phyloP scores from a whole-genome alignment of 1,284 basidiomycete genomes.

The Entoloma clypeatum region DNA sequence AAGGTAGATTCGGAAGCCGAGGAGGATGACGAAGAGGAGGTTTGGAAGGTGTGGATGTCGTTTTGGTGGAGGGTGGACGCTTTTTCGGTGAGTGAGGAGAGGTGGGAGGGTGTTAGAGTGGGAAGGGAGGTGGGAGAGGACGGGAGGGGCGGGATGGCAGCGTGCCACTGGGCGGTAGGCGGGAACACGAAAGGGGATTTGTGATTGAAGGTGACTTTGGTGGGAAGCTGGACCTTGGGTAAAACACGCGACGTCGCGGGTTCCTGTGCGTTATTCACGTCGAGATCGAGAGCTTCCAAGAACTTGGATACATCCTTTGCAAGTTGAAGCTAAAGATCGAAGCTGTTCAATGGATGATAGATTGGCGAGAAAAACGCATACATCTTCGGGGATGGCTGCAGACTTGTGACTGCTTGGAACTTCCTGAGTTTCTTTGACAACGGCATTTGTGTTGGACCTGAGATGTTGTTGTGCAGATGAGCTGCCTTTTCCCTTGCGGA shows the following conservation, averaged over 20 bases:
- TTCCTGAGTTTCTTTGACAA: constrained; percentile 26
- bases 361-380: constrained; percentile 16
- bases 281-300: constrained; percentile 52
- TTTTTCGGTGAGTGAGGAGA: constrained; percentile 44
- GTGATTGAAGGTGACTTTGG: constrained; percentile 29
- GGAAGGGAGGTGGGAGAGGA: constrained; percentile 27
- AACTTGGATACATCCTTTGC: constrained; percentile 57
- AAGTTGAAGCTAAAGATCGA: constrained; percentile 36
- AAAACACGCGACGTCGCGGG: constrained; percentile 14
- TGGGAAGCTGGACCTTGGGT: constrained; percentile 28
- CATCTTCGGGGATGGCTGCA: constrained; percentile 25
- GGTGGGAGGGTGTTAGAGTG: constrained; percentile 39
- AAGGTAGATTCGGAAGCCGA: constrained; percentile 73
- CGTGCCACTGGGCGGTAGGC: constrained; percentile 62
- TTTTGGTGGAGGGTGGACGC: constrained; percentile 50
- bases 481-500: constrained; percentile 29
- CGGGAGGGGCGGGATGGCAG: constrained; percentile 35
- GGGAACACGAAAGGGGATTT: constrained; percentile 42
- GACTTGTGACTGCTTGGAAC: constrained; percentile 33
- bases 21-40: constrained; percentile 33
- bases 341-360: not conserved
- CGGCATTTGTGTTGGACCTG: constrained; percentile 9
- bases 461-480: constrained; percentile 13
- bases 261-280: constrained; percentile 11
- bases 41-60: constrained; percentile 47